Evolutionary conservation across 306 rosid genomes (phyloP).

Genomic region (Hippophae tibetana): DNA sequence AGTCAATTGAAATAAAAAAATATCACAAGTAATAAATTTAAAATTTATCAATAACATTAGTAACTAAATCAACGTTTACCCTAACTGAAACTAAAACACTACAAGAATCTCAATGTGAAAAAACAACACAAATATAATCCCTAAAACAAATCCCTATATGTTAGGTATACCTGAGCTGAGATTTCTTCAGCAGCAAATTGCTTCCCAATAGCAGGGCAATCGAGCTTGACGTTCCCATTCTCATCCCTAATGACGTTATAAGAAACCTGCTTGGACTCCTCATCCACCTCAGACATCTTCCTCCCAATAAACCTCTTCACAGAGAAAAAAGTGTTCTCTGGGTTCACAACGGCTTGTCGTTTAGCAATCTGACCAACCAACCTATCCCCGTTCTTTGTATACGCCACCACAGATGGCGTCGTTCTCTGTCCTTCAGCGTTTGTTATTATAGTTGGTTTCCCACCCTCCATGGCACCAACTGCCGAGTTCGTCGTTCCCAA

Average conservation of each 20-base stretch:
- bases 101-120: no score
- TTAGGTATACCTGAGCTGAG: conserved; percentile 63
- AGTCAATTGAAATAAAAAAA: no score
- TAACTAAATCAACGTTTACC: no score
- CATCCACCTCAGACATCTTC: conserved; percentile 87
- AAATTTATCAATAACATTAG: no score
- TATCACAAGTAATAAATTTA: no score
- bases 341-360: conserved; percentile 85
- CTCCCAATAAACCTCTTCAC: conserved; percentile 88
- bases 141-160: no score
- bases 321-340: conserved; percentile 79
- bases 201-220: conserved; percentile 73
- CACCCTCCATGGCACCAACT: conserved; percentile 85
- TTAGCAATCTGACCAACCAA: conserved; percentile 86
- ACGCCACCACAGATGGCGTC: conserved; percentile 86
- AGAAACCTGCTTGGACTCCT: conserved; percentile 83
- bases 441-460: conserved; percentile 69
- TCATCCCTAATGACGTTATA: conserved; percentile 70
- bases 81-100: no score
- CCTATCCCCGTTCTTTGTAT: conserved; percentile 75
- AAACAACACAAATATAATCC: not conserved
- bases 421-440: conserved; percentile 90
- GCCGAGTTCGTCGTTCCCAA: conserved; percentile 80
- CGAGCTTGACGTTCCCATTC: conserved; percentile 77
- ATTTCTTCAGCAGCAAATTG: conserved; percentile 84